Percentiles rank a stretch among this genome's conserved stretches.
Evolutionary conservation across 768 basidiomycete species (phyloP).

Genomic region (Xerocomellus intermedius): DNA sequence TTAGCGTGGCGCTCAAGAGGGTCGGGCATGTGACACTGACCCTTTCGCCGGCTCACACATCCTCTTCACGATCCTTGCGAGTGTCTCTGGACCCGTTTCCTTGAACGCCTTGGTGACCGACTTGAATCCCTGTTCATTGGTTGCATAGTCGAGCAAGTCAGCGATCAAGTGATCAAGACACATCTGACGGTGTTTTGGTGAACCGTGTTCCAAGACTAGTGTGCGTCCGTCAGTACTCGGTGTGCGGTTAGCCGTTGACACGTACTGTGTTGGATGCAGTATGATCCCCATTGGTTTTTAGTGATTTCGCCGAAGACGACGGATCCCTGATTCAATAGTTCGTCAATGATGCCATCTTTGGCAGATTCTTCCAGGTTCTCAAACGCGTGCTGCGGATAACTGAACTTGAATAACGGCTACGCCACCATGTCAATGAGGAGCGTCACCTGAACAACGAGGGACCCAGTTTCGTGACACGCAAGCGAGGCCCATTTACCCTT

Average conservation of each 20-base stretch:
- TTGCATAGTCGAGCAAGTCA: conserved; percentile 77
- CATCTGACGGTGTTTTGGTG: conserved; percentile 68
- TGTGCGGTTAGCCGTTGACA: conserved; percentile 4
- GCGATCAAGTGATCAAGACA: conserved; percentile 75
- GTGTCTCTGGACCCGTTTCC: conserved; percentile 75
- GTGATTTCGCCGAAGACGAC: conserved; percentile 70
- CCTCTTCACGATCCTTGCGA: conserved; percentile 70
- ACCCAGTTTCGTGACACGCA: conserved; percentile 89
- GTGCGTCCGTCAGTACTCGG: conserved; percentile 1
- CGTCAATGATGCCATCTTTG: conserved; percentile 82
- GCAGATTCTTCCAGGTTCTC: conserved; percentile 82
- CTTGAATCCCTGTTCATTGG: conserved; percentile 85
- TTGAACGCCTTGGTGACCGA: conserved; percentile 85
- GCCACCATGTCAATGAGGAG: neutral
- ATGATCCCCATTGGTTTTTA: conserved; percentile 89
- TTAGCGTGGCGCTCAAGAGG: conserved; percentile 1
- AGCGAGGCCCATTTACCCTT: conserved; percentile 88
- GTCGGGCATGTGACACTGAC: conserved; percentile 37
- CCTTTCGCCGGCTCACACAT: conserved; percentile 88
- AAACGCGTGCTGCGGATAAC: conserved; percentile 62
- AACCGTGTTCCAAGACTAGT: conserved; percentile 82
- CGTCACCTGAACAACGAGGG: conserved; percentile 78
- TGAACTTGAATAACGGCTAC: conserved; percentile 14
- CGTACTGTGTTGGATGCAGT: conserved; percentile 84
- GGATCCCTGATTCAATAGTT: conserved; percentile 72